Base-by-base conservation (phyloP, 495 filamentous ascomycete genomes). In the Aspergillus asperescens region DNA sequence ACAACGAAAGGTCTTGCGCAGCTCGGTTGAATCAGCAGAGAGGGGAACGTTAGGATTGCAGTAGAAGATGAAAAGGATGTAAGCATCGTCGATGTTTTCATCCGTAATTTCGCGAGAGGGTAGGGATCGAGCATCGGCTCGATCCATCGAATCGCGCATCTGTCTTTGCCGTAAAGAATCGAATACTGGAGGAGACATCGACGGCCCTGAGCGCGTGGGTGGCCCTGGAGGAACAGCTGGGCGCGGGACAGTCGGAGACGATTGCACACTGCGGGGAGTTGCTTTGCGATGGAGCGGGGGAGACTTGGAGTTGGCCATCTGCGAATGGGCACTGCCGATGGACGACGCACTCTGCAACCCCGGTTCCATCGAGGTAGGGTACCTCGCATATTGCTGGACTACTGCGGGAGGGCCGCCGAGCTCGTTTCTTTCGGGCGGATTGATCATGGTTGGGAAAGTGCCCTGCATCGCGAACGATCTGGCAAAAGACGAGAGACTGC, bases 51-150 rank as follows among this genome's bases (percentile, higher is more conserved):
- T 80, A 1, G 89, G 89, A 62, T 92, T 91, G 75, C 93, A 96
- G 72, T 94, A 90, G 38, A 98, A 76, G 55, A 98, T 87, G 62
- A 96, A 98, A 57, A 76, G 62, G 51, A 90, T 85, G 66, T 92
- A 98, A 23, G 90, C 84, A 64, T 94, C 85, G 56, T 94, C 90
- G 52, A 98, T 83, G 4, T 82, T 86, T 8, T 80, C 80, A 58
- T 84, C 80, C 4, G 80, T 85, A 9, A 95, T 81, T 39, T 83
- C 77, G 27, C 77, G 79, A 18, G 86, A 77, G 18, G 93, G 93
- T 29, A 95, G 69, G 23, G 65, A 45, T 16, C 72, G 67, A 28
- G 59, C 60, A 35, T 74, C 73, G 4, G 62, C 62, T 10, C 66
- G 66, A 18, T 71, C 69, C 12, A 65, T 54, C 12, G 67, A 34